These are phyloP conservation scores for Solanum corneliomulleri DNA, from an alignment of 257 asterid genomes.

Conservation along the genomic window DNA sequence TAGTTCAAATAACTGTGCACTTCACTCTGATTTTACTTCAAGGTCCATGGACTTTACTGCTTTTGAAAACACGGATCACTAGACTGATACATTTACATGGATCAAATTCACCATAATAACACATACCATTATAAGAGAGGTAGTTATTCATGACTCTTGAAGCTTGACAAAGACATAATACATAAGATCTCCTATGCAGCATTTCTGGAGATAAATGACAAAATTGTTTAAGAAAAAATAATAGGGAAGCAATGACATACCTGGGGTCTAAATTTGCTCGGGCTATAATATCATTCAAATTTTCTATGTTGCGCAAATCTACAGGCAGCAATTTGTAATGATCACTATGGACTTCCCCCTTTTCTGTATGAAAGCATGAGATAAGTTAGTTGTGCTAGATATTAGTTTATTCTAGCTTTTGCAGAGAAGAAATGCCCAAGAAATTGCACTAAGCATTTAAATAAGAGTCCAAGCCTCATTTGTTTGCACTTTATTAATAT, in stretches of 20 bases:
- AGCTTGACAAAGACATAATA: neutral
- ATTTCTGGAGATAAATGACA: neutral
- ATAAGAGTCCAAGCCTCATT: neutral
- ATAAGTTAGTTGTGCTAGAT: neutral
- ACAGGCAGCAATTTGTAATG: slow-evolving; percentile 92
- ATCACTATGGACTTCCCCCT: slow-evolving; percentile 76
- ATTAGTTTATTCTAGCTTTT: neutral
- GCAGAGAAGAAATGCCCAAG: neutral
- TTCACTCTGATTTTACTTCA: neutral
- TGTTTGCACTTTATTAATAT: neutral
- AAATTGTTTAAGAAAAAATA: neutral
- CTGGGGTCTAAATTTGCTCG: slow-evolving; percentile 81
- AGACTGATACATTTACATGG: neutral
- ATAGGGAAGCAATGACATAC: slow-evolving; percentile 14
- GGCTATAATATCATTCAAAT: slow-evolving; percentile 54
- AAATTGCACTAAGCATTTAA: neutral
- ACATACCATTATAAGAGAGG: neutral
- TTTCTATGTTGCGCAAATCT: slow-evolving; percentile 66
- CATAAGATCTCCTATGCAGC: neutral
- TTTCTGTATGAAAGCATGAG: slow-evolving; percentile 47
- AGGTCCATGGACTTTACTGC: neutral
- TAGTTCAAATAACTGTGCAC: neutral
- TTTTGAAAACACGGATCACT: neutral
- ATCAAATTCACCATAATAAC: neutral
- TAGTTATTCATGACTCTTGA: neutral